Conservation (phyloP, 2,329 filamentous ascomycete genomes). For the Colletotrichum ledebouriae region DNA sequence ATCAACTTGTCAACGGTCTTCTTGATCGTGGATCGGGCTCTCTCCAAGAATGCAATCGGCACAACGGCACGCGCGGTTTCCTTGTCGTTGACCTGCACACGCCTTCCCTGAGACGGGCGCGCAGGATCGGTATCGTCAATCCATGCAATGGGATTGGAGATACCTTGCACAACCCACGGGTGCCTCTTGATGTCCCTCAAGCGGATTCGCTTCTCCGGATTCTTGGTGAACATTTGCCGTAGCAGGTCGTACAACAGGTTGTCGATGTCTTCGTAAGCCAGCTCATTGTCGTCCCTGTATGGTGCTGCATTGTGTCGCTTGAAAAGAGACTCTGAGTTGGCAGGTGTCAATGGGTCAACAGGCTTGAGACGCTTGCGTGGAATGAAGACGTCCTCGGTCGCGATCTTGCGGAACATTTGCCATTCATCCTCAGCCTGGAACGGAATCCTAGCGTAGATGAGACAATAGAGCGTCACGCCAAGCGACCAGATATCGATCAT, state of each 20-base stretch:
- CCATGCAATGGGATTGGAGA: constrained; percentile 83
- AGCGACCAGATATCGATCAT: constrained; percentile 98
- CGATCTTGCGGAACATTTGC: constrained; percentile 91
- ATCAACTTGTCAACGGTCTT: constrained; percentile 75
- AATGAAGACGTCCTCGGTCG: constrained; percentile 92
- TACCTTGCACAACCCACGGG: constrained; percentile 86
- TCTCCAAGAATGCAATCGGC: constrained; percentile 87
- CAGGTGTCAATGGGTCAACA: constrained; percentile 71
- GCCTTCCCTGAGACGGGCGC: constrained; percentile 81
- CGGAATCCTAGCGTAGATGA: constrained; percentile 93
- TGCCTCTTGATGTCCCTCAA: constrained; percentile 94
- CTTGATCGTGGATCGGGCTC: constrained; percentile 83
- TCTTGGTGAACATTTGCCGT: constrained; percentile 84
- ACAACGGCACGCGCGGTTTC: constrained; percentile 93
- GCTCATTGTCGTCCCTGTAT: constrained; percentile 81
- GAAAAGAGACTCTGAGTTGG: constrained; percentile 67
- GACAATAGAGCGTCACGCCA: constrained; percentile 94
- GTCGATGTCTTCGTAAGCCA: constrained; percentile 89
- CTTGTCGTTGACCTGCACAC: constrained; percentile 91
- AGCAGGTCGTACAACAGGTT: constrained; percentile 85
- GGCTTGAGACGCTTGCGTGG: constrained; percentile 86
- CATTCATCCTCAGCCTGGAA: constrained; percentile 94
- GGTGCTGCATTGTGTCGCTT: constrained; percentile 72
- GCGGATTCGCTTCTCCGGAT: constrained; percentile 89
- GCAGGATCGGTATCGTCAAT: constrained; percentile 94